Conservation (phyloP, 495 filamentous ascomycete genomes). For the Xylaria grammica region DNA sequence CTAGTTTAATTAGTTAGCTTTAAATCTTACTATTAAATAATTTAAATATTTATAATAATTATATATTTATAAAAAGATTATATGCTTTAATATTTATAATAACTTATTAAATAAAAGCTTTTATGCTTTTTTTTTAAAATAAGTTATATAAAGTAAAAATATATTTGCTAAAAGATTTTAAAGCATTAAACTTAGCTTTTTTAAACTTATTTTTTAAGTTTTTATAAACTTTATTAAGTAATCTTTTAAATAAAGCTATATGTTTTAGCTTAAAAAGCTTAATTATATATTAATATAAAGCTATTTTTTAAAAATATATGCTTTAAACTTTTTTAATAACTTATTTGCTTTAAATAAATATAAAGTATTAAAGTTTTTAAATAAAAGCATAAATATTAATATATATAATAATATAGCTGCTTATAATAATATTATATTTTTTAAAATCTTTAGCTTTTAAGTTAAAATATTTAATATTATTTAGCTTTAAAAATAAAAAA, state of each 20-base stretch:
- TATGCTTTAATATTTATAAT: not conserved
- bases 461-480: not conserved
- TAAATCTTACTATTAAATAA: constrained; percentile 5
- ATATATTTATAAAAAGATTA: not conserved
- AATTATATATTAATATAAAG: too few relatives aligned
- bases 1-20: not conserved
- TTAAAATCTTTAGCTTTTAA: not conserved
- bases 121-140: constrained; percentile 4
- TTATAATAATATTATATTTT: not conserved
- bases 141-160: not conserved
- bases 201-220: not conserved
- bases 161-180: not conserved
- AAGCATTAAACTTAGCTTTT: not conserved
- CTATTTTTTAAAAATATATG: too few relatives aligned
- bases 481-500: too few relatives aligned
- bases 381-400: not conserved
- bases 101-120: not conserved
- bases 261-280: not conserved
- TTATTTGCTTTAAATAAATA: too few relatives aligned
- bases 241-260: not conserved
- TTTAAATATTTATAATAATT: not conserved
- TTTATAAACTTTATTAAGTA: not conserved
- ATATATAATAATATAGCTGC: not conserved
- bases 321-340: too few relatives aligned
- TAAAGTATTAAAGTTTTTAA: not conserved